Evolutionary conservation across 139 green algal genomes (phyloP).

Genomic region (Mesostigma viride): DNA sequence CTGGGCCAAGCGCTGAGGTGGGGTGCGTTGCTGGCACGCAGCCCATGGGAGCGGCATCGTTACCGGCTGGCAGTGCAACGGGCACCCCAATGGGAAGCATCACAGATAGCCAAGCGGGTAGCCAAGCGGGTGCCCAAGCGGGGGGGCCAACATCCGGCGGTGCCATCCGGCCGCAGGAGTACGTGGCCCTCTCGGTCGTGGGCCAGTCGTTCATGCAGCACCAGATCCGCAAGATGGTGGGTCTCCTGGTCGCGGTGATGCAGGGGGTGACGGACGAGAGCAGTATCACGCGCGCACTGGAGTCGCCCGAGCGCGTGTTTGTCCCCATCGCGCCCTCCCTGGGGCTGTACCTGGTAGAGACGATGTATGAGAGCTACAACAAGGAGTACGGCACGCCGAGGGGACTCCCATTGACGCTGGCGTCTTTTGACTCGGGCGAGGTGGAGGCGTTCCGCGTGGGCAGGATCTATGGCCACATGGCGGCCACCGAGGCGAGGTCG

Average conservation of each 20-base stretch:
- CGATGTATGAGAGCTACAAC: constrained; percentile 58
- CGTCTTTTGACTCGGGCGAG: neutral
- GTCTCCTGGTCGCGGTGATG: constrained; percentile 57
- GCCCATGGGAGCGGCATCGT: too few species aligned
- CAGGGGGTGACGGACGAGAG: constrained; percentile 29
- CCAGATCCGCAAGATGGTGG: constrained; percentile 87
- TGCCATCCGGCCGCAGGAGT: too few species aligned
- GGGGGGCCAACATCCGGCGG: too few species aligned
- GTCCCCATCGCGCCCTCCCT: constrained; percentile 73
- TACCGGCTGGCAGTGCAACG: too few species aligned
- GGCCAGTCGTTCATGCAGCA: constrained; percentile 88
- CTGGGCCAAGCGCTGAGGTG: too few species aligned
- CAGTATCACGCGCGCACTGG: constrained; percentile 36
- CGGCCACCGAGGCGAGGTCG: too few species aligned
- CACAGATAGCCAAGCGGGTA: too few species aligned
- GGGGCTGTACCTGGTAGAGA: constrained; percentile 70
- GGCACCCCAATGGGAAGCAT: too few species aligned
- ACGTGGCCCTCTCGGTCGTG: constrained; percentile 43
- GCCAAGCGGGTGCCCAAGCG: too few species aligned
- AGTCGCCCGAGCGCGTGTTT: constrained; percentile 20
- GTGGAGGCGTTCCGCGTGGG: constrained; percentile 33
- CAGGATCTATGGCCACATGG: constrained; percentile 63
- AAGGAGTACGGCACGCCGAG: constrained; percentile 19
- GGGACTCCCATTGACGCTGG: too few species aligned
- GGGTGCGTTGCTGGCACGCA: too few species aligned